phyloP scores from a whole-genome alignment of 2,329 filamentous ascomycete genomes.

The Beauveria australis region DNA sequence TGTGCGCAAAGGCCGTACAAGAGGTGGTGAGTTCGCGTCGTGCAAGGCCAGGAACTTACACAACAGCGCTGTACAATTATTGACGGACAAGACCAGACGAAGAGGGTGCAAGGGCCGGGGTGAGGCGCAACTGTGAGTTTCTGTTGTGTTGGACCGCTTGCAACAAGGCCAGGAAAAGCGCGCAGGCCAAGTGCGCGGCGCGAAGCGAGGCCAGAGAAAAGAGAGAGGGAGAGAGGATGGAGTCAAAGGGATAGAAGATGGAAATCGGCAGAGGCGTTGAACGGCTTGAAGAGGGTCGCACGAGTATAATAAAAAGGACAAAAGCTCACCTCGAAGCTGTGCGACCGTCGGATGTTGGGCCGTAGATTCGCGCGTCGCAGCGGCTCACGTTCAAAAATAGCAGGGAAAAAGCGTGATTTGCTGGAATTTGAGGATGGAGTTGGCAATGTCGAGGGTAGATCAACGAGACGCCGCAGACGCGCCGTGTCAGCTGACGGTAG shows the following conservation, averaged over 20 bases:
- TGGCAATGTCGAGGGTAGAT: constrained; percentile 16
- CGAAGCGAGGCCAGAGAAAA: neutral
- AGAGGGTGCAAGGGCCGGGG: neutral
- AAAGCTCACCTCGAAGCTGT: constrained; percentile 7
- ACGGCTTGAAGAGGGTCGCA: neutral
- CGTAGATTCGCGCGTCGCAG: constrained; percentile 7
- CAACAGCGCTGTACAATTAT: constrained; percentile 1
- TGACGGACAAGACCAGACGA: neutral
- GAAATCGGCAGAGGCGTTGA: neutral
- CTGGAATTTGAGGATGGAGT: neutral
- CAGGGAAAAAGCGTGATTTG: constrained; percentile 7
- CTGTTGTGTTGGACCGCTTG: constrained; percentile 1
- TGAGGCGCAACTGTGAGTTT: constrained; percentile 3
- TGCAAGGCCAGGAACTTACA: constrained; percentile 2
- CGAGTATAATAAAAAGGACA: neutral
- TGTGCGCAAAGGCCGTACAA: neutral
- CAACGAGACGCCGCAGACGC: constrained; percentile 25
- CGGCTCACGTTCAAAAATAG: neutral
- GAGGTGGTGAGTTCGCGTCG: neutral
- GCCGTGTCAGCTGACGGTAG: constrained; percentile 43
- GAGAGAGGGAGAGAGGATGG: neutral
- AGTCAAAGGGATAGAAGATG: neutral
- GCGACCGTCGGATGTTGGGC: constrained; percentile 7
- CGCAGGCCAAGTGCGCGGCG: constrained; percentile 8
- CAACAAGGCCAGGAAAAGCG: constrained; percentile 8